Evolutionary conservation across 2,329 filamentous ascomycete species (phyloP), one percentile per base, ranked within the genome.

Genomic region (Nemania diffusa): DNA sequence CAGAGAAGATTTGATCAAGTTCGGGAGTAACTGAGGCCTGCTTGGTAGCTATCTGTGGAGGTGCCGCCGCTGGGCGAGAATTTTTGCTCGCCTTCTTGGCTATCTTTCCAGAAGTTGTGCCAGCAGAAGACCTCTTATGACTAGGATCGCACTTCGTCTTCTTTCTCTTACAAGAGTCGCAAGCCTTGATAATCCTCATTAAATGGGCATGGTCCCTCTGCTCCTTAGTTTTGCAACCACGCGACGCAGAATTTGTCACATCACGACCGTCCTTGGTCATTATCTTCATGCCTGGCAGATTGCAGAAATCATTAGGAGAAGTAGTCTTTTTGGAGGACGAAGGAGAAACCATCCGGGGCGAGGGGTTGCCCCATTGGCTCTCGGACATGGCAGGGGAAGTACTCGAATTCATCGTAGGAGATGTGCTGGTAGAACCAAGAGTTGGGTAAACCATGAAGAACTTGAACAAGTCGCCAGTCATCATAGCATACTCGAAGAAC

Each of bases 141-240:
- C 84, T 86, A 2, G 87, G 87, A 71, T 88, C 86, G 75, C 87
- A 89, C 52, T 87, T 84, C 46, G 87, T 83, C 84, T 91, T 91
- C 84, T 89, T 90, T 76, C 81, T 83, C 67, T 83, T 81, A 80
- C 88, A 91, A 67, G 82, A 81, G 50, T 89, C 85, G 75, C 88
- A 91, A n/a, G 88, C 88, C 80, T 90, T 90, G 76, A 90, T 87
- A 74, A 88, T 88, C 67, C 88, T 82, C 86, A 91, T 90, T 53
- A 90, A 79, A 71, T 90, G 88, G 5, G 88, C 88, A 74, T 90
- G 88, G 60, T 90, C 88, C 37, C 88, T 84, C 81, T 90, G 88
- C 81, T 90, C 88, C 82, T 88, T 89, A 59, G 88, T 89, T 80
- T 90, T 90, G 77, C 84, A 87, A 37, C 88, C 87, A 44, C 88